Conservation (phyloP, 129 eudicot species). For the Daucus carota region DH1_v3.0 NC_030384.2:43586001-43586500, state of each 20-base stretch:
- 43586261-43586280: conserved; percentile 10
- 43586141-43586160: background rate
- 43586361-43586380: background rate
- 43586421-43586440: background rate
- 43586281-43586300: conserved; percentile 8
- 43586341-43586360: conserved; percentile 10
- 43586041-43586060: conserved; percentile 15
- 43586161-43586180: conserved; percentile 9
- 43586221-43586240: conserved; percentile 17
- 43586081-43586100: conserved; percentile 17
- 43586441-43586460: background rate
- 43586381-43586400: background rate
- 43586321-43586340: background rate
- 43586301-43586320: conserved; percentile 11
- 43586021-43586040: conserved; percentile 6
- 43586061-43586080: conserved; percentile 15
- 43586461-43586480: background rate
- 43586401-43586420: background rate
- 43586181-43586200: conserved; percentile 9
- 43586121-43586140: conserved; percentile 3
- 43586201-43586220: conserved; percentile 1
- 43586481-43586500: too few relatives aligned
- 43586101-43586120: conserved; percentile 11
- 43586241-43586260: conserved; percentile 12
- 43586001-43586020: conserved; percentile 6